Evolutionary conservation across 208 protist genomes (phyloP), one percentile per base, ranked within the genome.

Genomic region (Leishmania gerbilli): DNA sequence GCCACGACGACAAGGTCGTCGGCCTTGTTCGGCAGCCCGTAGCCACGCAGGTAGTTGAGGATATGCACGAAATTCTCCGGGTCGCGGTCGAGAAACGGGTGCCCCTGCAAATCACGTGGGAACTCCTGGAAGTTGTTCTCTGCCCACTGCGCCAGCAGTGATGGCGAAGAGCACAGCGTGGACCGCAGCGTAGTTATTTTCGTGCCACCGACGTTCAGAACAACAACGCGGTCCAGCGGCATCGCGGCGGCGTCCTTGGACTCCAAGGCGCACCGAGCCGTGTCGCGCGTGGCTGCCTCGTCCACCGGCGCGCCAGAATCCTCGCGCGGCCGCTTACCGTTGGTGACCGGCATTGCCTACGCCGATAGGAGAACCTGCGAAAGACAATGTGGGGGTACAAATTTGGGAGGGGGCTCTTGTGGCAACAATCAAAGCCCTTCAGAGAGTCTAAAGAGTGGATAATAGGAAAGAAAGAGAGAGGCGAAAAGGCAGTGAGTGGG

Each of bases 81-180:
- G 74, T 98, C 95, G 53, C 95, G 91, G 82, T 98, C 95, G 69
- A 98, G 85, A 71, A 97, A 98, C 2, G 92, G 93, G 81, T 90
- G 87, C 8, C 92, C 93, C 19, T 89, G 85, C 37, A 71, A 34
- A 77, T 98, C 95, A 34, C 90, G 91, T n/a, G 95, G 93, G 31
- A 95, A 87, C 15, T 80, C 88, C 15, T 77, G 65, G 77, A 97
- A 97, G 80, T 94, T 82, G 69, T 86, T 86, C 31, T 84, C 78
- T 0, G 93, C 76, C 92, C 91, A 95, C 86, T 93, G 80, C n/a
- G 85, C 83, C 37, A 97, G 76, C 21, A 74, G 69, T 17, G 94
- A 97, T 1, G 91, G 87, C 60, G 87, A 88, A 24, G 88, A 82
- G 68, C 88, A 87, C 31, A 97, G 88, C 40, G 94, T 97, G 7